A percentile compares a stretch with the other conserved stretches of the same genome.
phyloP scores from a whole-genome alignment of 306 rosid species.

The Pyrus communis region DNA sequence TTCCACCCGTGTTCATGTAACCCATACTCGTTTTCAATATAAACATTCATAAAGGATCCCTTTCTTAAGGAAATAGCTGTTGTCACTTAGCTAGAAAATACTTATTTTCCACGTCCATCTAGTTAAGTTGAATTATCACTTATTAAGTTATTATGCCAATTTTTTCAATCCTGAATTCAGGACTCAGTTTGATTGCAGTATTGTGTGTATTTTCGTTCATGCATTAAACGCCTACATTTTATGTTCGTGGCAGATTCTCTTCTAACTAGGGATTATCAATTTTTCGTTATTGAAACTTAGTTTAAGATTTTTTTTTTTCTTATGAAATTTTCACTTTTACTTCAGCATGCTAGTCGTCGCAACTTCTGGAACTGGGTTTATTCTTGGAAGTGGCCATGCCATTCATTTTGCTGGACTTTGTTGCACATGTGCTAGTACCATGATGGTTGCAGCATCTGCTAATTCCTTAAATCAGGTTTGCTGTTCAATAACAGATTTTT shows the following conservation, averaged over 20 bases:
- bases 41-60: not conserved
- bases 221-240: not conserved
- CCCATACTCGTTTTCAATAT: not conserved
- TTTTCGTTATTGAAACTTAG: not conserved
- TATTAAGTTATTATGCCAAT: not conserved
- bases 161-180: not conserved
- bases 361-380: constrained; percentile 92
- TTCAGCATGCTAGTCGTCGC: constrained; percentile 86
- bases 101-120: not conserved
- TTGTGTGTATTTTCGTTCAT: not conserved
- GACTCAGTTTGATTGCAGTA: not conserved
- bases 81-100: not conserved
- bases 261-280: not conserved
- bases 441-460: constrained; percentile 99
- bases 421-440: constrained; percentile 85
- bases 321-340: not conserved
- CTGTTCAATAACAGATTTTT: not conserved
- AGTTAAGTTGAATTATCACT: not conserved
- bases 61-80: not conserved
- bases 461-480: constrained; percentile 86
- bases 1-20: not conserved
- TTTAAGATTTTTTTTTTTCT: not conserved
- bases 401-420: constrained; percentile 60
- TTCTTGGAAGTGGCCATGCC: constrained; percentile 67
- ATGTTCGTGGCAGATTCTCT: not conserved